Evolutionary conservation across 192 early-diverging fungal species (phyloP), one percentile per base, ranked within the genome.

Genomic region (Umbelopsis isabellina): DNA sequence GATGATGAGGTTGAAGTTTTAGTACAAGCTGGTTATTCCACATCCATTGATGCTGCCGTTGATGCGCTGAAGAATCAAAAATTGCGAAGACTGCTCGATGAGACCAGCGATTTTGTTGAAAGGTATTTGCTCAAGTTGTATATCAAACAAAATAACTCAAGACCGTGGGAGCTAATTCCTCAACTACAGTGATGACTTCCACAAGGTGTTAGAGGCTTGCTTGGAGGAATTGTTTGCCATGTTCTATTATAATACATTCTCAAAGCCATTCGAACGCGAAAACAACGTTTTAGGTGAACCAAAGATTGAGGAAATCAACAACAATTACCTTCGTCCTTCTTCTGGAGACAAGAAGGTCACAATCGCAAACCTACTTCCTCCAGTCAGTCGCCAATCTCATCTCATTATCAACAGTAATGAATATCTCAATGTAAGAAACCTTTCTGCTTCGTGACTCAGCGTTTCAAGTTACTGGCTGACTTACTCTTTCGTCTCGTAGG

Each of bases 101-200:
- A 97, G 82, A 91, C 92, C 2, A 88, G 92, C 23, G 95, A 98
- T 75, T 90, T 94, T 49, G 83, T 97, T 52, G 94, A 97, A 65
- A 91, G 89, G 88, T 89, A 61, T 35, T 41, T 41, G 10, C 37
- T 30, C 27, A 30, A 30, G 27, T 30, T 30, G 27, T 30, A 30
- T 30, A 30, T 30, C 3, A 3, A 3, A 30, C 27, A 30, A 1
- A 30, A 30, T 1, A 2, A 1, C 27, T 30, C 27, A 30, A 1
- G 27, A 35, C 13, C 8, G 55, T 33, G 27, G 1, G 37, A 41
- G 16, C 21, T 67, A 68, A 71, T 74, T 50, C n/a, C 1, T 35
- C 20, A 46, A 35, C 16, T 18, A 45, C 35, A 87, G 86, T 25
- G 73, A 68, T 35, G 86, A 88, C 49, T 88, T 88, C 44, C 20